Conservation (phyloP, 768 basidiomycete species). For the Naganishia kalamii region DNA sequence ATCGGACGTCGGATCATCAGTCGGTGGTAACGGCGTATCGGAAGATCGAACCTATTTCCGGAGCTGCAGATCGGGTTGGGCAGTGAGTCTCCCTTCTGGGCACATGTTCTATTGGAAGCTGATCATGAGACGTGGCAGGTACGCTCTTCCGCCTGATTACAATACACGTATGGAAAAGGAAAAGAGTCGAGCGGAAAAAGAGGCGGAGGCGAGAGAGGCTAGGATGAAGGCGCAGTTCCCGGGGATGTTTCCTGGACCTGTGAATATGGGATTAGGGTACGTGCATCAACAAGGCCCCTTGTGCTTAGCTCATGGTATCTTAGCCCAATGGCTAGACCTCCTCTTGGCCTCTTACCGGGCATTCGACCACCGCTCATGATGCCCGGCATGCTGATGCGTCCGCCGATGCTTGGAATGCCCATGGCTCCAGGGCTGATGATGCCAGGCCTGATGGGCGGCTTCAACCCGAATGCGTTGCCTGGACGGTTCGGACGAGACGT, state of each 20-base stretch:
- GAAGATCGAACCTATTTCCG: neutral
- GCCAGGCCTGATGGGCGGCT: neutral
- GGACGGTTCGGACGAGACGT: conserved; percentile 19
- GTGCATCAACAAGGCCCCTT: neutral
- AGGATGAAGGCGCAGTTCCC: neutral
- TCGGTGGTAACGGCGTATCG: neutral
- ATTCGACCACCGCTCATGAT: neutral
- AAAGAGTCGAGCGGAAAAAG: neutral
- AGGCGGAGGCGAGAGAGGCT: neutral
- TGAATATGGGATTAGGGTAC: neutral
- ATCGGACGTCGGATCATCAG: neutral
- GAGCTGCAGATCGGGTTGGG: conserved; percentile 1
- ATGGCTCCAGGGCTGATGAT: neutral
- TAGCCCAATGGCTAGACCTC: neutral
- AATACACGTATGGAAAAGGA: conserved; percentile 1
- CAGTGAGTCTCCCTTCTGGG: neutral
- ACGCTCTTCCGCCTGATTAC: conserved; percentile 5
- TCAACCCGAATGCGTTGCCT: conserved; percentile 16
- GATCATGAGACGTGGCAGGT: neutral
- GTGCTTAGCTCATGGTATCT: neutral
- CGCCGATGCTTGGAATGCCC: conserved; percentile 10
- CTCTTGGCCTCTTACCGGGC: neutral
- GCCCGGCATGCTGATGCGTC: neutral
- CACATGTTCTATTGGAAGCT: neutral
- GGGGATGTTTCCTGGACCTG: neutral